phyloP scores from a whole-genome alignment of 139 green algal species.

The Closterium sp. region DNA sequence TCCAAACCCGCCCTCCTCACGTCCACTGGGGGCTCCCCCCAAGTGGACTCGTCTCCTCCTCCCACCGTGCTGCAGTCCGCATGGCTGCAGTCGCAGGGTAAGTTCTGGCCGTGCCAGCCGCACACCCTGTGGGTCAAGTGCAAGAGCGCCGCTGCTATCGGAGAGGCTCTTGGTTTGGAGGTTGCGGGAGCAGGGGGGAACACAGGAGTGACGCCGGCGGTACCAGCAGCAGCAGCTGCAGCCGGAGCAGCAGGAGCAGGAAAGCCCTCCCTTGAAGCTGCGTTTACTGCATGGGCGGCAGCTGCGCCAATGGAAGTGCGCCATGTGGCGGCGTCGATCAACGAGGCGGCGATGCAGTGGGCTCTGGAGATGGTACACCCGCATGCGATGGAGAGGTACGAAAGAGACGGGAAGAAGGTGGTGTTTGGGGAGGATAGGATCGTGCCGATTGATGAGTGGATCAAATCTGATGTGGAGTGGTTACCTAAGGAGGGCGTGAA shows the following conservation, averaged over 20 bases:
- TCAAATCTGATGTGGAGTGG: neutral
- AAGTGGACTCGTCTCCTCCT: neutral
- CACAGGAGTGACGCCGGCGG: too few relatives aligned
- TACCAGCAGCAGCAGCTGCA: too few relatives aligned
- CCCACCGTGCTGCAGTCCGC: neutral
- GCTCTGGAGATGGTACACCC: neutral
- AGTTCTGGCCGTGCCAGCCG: neutral
- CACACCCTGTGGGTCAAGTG: neutral
- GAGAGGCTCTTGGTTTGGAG: neutral
- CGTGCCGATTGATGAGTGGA: neutral
- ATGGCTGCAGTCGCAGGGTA: neutral
- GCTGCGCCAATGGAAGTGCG: neutral
- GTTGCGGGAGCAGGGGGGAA: neutral
- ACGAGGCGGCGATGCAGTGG: neutral
- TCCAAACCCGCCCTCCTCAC: neutral
- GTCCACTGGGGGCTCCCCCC: too few relatives aligned
- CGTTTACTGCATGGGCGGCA: neutral
- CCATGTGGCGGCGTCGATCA: neutral
- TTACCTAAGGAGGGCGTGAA: neutral
- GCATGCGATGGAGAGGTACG: neutral
- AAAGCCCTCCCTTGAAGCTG: neutral
- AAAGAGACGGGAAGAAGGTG: neutral
- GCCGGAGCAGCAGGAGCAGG: neutral
- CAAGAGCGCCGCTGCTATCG: neutral
- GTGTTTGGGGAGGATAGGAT: neutral